These are phyloP conservation scores for Saussurea involucrata DNA, from an alignment of 129 eudicot genomes.

Conservation along the genomic window DNA sequence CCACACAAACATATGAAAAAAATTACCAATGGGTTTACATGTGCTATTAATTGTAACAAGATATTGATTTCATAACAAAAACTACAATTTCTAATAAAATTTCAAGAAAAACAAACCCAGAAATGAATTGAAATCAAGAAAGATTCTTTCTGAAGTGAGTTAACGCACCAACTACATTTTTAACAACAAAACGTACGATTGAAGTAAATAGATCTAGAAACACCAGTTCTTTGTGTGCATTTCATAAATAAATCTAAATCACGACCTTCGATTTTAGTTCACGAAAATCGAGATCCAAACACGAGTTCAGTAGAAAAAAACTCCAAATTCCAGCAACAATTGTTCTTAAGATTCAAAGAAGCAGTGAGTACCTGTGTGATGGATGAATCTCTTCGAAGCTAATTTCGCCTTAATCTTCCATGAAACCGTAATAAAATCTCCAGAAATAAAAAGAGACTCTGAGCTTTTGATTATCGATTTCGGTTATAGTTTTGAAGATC, in stretches of 20 bases:
- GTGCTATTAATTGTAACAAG: background rate
- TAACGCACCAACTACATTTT: background rate
- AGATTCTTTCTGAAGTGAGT: too few species aligned
- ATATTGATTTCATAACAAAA: background rate
- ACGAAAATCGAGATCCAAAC: slow-evolving; percentile 8
- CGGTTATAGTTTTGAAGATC: too few species aligned
- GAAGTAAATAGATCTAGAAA: slow-evolving; percentile 11
- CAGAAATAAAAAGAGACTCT: too few species aligned
- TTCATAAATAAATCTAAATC: background rate
- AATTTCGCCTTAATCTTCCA: slow-evolving; percentile 5
- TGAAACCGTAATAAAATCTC: background rate
- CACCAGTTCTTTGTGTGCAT: background rate
- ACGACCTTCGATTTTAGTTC: background rate
- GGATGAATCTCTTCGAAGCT: slow-evolving; percentile 5
- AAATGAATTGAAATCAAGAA: background rate
- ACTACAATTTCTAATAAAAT: background rate
- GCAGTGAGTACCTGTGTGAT: slow-evolving; percentile 1
- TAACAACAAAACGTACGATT: background rate
- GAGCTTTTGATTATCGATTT: background rate
- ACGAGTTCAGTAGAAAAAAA: slow-evolving; percentile 6
- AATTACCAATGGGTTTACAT: background rate
- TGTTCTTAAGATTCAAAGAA: background rate
- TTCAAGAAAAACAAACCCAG: background rate
- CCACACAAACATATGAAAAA: background rate
- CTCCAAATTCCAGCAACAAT: background rate